Base-by-base conservation (phyloP, 2,329 filamentous ascomycete genomes). In the Lojkania enalia region DNA sequence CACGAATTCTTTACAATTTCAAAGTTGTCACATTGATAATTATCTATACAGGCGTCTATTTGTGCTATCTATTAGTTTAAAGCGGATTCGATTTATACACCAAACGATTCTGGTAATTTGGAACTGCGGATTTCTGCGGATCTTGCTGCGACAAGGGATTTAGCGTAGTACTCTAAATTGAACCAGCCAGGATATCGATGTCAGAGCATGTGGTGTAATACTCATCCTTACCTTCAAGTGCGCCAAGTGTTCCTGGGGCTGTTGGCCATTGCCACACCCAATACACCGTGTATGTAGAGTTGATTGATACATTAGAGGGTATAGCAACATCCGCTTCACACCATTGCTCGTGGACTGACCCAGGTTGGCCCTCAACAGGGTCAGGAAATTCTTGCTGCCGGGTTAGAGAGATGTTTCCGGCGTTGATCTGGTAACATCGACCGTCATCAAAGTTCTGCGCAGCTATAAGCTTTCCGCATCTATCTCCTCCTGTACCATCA, bases 381-480 rank as follows among this genome's bases (percentile, higher is more conserved):
- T 80, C 76, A 1, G 78, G 74, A 56, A 81, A 81, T 50, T 82
- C 60, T 19, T 72, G 51, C 57, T 82, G 78, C 46, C 89, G 85
- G 40, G 76, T 55, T 13, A 63, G 60, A 6, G 84, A 85, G 50
- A 90, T 83, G 21, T 15, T 60, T 6, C 74, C 74, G n/a, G 56
- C 57, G 65, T 88, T 89, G 61, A 83, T 70, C 71, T 96, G 87
- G 67, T 88, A 89, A 74, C 91, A 96, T 61, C 87, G 84, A 27
- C 86, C 86, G 60, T 96, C 90, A 59, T 96, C 90, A 66, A 84
- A 96, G 73, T 86, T 84, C 54, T 88, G 83, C n/a, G n/a, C 25
- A 27, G 25, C 25, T 36, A 96, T 74, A 9, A 96, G 82, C 31
- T 48, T 57, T 76, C 20, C 90, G 90, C 86, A 82, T 31, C 79